Base-by-base conservation (phyloP, 495 filamentous ascomycete genomes). In the Penicillium crystallinum region DNA sequence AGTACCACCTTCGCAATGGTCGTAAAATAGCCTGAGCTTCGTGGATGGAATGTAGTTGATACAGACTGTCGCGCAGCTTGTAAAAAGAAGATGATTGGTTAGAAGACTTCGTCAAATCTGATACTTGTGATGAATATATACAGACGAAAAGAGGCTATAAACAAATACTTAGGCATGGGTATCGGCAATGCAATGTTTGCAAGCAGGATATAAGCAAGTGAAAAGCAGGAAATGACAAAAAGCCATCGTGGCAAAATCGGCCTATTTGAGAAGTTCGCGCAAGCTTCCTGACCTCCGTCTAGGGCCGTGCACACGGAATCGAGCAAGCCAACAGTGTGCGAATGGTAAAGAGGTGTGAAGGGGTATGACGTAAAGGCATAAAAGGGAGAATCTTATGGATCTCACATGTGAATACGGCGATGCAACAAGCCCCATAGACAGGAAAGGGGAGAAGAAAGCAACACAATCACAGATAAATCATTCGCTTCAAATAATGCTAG, bases 401-500 rank as follows among this genome's bases (percentile, higher is more conserved):
- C n/a, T 31, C 27, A 5, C 25, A 29, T 27, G 15, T 12, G 15
- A 21, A 45, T 33, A 4, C 42, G 27, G 29, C 17, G 21, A 38
- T 49, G 46, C 19, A 33, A 33, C 6, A n/a, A 30, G 29, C 12
- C 23, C 39, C 12, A 21, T 6, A 40, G 38, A 40, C 21, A 40
- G 23, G 19, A 11, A 42, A 36, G 10, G n/a, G 10, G 17, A 36
- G 27, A 37, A 15, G 25, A 46, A 53, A 53, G 11, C 11, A 30
- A n/a, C 22, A 21, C 7, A 30, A 7, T 17, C 36, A 11, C 27
- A 41, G 34, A 22, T 10, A 31, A 31, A 17, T 33, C 15, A 41
- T 37, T 18, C 47, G 37, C 18, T 49, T 70, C 46, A 75, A 19
- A 91, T 90, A 45, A 91, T 90, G 66, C 87, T 90, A 33, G 87